Base-by-base conservation (phyloP, 257 asterid species). In the Rubia yunnanensis region DNA sequence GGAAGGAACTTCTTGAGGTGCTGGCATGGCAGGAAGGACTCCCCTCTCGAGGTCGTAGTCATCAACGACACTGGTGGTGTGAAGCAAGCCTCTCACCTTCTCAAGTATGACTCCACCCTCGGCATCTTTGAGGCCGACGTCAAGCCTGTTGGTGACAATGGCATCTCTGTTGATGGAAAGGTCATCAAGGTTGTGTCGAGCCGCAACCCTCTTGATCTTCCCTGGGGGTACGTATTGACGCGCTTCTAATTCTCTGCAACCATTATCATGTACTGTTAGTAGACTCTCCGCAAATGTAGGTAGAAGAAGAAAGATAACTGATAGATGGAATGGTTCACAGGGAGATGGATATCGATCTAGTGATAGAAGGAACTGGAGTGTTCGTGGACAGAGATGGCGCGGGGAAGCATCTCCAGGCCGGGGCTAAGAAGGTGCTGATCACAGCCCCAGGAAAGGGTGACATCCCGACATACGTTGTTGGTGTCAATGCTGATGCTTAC, bases 361-460 rank as follows among this genome's bases (percentile, higher is more conserved):
- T 92, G 66, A 92, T 92, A 5, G 96, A 92, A 75, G 98, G 98
- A 14, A 92, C 98, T 0, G 97, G 98, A 34, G 98, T 92, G 64
- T 92, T 92, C 56, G 97, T 92, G 0, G 98, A 92, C 74, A 82
- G 96, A 68, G 96, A 89, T 0, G 98, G 98, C 0, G 98, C 98
- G 0, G 98, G 98, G 11, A 92, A 85, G 74, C 97, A 92, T 78
- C 75, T 92, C 14, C 73, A 84, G 75, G 98, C 96, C 0, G 98
- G 98, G 54, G 98, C 98, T 5, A 92, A 85, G 83, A 92, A 92
- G 87, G 98, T 89, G 70, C 88, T 89, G 41, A 92, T 92, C 74
- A 92, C 98, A 2, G 98, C 98, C 23, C 98, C 98, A 0, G 97
- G 96, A 1, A 92, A 92, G 63, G 98, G 98, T 50, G 97, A 92